Evolutionary conservation across 768 basidiomycete species (phyloP).

Genomic region (Amanita muscaria): DNA sequence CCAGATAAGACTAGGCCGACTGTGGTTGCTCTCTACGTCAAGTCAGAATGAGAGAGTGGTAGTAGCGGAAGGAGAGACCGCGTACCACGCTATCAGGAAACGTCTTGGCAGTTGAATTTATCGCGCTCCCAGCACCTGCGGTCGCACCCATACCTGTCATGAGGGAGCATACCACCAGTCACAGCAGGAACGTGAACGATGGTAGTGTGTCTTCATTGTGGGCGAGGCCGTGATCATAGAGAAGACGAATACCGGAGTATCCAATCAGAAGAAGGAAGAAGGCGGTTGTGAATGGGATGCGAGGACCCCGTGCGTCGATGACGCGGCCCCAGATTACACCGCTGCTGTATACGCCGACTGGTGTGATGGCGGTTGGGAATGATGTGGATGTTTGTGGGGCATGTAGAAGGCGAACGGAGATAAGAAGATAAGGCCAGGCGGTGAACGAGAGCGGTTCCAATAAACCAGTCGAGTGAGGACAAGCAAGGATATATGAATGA

Average conservation of each 20-base stretch:
- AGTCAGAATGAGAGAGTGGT: too few relatives aligned
- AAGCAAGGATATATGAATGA: not conserved
- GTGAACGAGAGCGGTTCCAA: too few relatives aligned
- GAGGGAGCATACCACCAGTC: constrained; percentile 54
- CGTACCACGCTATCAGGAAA: too few relatives aligned
- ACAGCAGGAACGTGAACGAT: constrained; percentile 26
- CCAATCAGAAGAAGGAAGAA: constrained; percentile 56
- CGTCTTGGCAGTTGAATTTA: not conserved
- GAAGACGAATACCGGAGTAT: constrained; percentile 52
- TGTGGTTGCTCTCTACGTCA: too few relatives aligned
- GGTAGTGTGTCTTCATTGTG: too few relatives aligned
- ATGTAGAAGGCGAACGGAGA: too few relatives aligned
- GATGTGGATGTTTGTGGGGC: not conserved
- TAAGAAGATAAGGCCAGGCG: too few relatives aligned
- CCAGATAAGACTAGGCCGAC: too few relatives aligned
- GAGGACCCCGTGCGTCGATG: constrained; percentile 69
- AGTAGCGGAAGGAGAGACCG: too few relatives aligned
- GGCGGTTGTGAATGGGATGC: constrained; percentile 50
- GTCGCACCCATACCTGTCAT: constrained; percentile 75
- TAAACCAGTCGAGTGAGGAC: too few relatives aligned
- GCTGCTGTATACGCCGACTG: constrained; percentile 68
- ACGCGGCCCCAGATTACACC: constrained; percentile 77
- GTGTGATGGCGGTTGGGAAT: not conserved
- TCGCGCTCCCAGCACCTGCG: constrained; percentile 31
- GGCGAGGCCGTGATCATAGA: constrained; percentile 8